Conservation (phyloP, 768 basidiomycete genomes). For the Suillus bovinus region DNA sequence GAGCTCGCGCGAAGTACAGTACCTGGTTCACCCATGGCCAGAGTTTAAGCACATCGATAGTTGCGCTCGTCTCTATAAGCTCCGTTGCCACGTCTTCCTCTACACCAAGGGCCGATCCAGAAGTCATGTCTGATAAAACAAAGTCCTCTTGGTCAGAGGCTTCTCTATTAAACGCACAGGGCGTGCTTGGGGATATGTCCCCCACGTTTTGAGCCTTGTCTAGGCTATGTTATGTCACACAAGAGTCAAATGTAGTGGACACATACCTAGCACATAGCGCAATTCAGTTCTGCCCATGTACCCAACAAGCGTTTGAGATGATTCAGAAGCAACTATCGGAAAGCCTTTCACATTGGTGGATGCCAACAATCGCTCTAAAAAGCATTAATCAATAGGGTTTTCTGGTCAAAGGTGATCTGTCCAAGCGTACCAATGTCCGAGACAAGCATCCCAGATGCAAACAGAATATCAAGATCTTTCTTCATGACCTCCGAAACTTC, state of each 20-base stretch:
- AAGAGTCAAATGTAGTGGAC: background rate
- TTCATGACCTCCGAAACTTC: slow-evolving; percentile 91
- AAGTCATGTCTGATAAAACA: slow-evolving; percentile 41
- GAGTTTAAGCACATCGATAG: slow-evolving; percentile 60
- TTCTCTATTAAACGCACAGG: slow-evolving; percentile 64
- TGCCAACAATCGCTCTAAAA: slow-evolving; percentile 66
- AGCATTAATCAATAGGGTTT: slow-evolving; percentile 9
- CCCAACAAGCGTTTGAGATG: slow-evolving; percentile 66
- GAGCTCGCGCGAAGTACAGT: slow-evolving; percentile 9
- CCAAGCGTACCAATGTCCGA: slow-evolving; percentile 72
- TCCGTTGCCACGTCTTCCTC: slow-evolving; percentile 72
- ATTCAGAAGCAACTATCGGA: slow-evolving; percentile 75
- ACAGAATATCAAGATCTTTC: slow-evolving; percentile 70
- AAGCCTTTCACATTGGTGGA: slow-evolving; percentile 86
- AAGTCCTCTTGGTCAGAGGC: slow-evolving; percentile 55
- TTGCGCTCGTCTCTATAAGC: slow-evolving; percentile 59
- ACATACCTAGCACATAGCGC: slow-evolving; percentile 77
- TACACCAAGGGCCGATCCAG: slow-evolving; percentile 53
- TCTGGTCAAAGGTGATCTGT: background rate
- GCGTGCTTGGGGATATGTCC: slow-evolving; percentile 61
- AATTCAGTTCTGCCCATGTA: slow-evolving; percentile 89
- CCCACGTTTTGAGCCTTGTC: slow-evolving; percentile 72
- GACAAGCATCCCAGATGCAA: slow-evolving; percentile 74
- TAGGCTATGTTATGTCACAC: slow-evolving; percentile 29
- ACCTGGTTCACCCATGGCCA: slow-evolving; percentile 98